phyloP scores from a whole-genome alignment of 495 filamentous ascomycete genomes.

The Penicillium ochrochloron region DNA sequence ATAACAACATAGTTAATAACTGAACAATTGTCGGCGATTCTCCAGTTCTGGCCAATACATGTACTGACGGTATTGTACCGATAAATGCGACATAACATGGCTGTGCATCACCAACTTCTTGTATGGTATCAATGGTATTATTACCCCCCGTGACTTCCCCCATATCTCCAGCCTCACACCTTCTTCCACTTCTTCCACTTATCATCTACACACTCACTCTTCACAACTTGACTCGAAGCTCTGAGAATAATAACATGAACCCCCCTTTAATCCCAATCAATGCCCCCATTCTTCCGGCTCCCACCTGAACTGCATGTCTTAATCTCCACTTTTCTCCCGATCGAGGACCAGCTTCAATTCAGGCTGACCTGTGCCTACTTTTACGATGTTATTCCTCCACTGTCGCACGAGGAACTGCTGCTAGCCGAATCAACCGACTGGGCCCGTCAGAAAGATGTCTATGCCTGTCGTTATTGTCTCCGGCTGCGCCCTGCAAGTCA shows the following conservation, averaged over 20 bases:
- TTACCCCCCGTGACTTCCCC: not conserved
- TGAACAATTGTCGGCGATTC: no score
- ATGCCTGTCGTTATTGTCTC: conserved; percentile 45
- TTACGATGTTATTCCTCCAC: conserved; percentile 28
- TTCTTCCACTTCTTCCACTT: not conserved
- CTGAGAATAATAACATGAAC: not conserved
- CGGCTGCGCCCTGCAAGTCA: conserved; percentile 33
- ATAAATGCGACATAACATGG: not conserved
- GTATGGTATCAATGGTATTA: not conserved
- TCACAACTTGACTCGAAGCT: not conserved
- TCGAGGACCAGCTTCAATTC: conserved; percentile 59
- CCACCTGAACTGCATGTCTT: conserved; percentile 62
- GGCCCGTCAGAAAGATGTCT: conserved; percentile 35
- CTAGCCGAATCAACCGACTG: conserved; percentile 30
- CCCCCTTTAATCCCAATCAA: not conserved
- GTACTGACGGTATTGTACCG: not conserved
- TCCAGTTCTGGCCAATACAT: not conserved
- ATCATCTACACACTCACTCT: not conserved
- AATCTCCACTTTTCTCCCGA: conserved; percentile 58
- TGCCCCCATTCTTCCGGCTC: conserved; percentile 47
- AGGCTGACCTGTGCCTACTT: conserved; percentile 50
- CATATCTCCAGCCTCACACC: not conserved
- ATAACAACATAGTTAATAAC: no score
- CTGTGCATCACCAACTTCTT: not conserved
- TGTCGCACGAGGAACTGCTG: conserved; percentile 35